Evolutionary conservation across 129 eudicot species (phyloP).

Genomic region (Daucus carota): DH1_v3.0 NC_030384.2:41918501-41919000

Average conservation of each 20-base stretch:
- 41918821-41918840: not conserved
- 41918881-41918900: no score
- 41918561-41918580: not conserved
- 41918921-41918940: no score
- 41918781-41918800: not conserved
- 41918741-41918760: no score
- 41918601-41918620: slow-evolving; percentile 9
- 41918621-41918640: slow-evolving; percentile 22
- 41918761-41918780: not conserved
- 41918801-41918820: not conserved
- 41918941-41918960: no score
- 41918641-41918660: slow-evolving; percentile 29
- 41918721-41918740: not conserved
- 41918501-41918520: not conserved
- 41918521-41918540: not conserved
- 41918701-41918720: slow-evolving; percentile 9
- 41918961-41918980: no score
- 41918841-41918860: slow-evolving; percentile 22
- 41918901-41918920: no score
- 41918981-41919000: no score
- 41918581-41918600: not conserved
- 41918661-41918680: slow-evolving; percentile 5
- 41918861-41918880: no score
- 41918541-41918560: not conserved
- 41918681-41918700: slow-evolving; percentile 7